These are phyloP conservation scores for Willaertia magna DNA, from an alignment of 208 protist genomes.

Conservation along the genomic window DNA sequence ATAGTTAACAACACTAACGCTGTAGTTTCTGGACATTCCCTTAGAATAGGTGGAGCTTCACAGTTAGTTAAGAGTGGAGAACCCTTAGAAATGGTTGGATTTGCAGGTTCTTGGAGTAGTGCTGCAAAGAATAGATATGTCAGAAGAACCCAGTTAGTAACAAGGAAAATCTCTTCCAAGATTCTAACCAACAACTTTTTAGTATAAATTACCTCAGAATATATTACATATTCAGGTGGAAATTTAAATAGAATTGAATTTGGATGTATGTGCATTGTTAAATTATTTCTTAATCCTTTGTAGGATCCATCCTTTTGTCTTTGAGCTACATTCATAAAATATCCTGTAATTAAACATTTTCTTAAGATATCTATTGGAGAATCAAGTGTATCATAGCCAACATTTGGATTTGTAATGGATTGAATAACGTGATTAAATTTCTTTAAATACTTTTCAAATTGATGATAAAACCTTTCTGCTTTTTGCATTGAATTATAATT, in stretches of 20 bases:
- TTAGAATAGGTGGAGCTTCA: neutral
- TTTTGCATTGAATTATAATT: neutral
- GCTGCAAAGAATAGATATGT: too few species aligned
- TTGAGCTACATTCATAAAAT: neutral
- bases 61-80: neutral
- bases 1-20: neutral
- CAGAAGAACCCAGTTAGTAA: too few species aligned
- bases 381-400: neutral
- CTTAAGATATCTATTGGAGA: neutral
- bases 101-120: neutral
- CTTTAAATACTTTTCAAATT: neutral
- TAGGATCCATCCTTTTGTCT: neutral
- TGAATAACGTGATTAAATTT: neutral
- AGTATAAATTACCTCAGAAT: slow-evolving; percentile 91
- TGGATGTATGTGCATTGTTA: neutral
- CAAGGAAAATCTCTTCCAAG: too few species aligned
- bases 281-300: neutral
- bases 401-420: neutral
- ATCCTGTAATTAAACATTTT: neutral
- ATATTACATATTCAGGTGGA: slow-evolving; percentile 91
- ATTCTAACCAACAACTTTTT: too few species aligned
- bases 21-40: neutral
- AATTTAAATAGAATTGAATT: neutral
- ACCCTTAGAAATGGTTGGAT: neutral
- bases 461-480: neutral